Evolutionary conservation across 768 basidiomycete species (phyloP).

Genomic region (Leccinum rimulosum): DNA sequence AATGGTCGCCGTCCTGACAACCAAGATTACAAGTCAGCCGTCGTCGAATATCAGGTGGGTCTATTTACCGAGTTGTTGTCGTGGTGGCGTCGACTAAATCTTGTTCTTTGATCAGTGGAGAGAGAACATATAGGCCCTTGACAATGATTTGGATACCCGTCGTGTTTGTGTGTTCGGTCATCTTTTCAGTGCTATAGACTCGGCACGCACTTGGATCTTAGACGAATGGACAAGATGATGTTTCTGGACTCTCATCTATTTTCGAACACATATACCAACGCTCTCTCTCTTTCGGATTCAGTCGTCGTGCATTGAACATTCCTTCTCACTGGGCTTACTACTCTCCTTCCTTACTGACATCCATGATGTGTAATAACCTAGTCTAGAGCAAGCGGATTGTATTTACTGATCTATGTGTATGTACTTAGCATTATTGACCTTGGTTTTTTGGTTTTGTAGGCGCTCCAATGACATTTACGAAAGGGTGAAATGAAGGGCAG

Average conservation of each 20-base stretch:
- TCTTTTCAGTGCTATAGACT: constrained; percentile 15
- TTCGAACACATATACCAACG: not conserved
- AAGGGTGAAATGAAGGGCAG: not conserved
- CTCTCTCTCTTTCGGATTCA: not conserved
- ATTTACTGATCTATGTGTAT: not conserved
- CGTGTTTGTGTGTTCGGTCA: constrained; percentile 8
- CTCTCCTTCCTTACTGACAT: not conserved
- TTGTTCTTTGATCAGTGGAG: not conserved
- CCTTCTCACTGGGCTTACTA: not conserved
- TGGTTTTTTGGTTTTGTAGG: not conserved
- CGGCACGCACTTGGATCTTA: not conserved
- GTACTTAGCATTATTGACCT: not conserved
- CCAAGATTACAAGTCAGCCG: constrained; percentile 54
- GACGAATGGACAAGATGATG: not conserved
- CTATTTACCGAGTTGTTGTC: not conserved
- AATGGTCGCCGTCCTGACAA: constrained; percentile 73
- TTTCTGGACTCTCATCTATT: not conserved
- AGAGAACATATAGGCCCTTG: constrained; percentile 13
- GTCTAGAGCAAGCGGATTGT: not conserved
- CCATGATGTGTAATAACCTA: not conserved
- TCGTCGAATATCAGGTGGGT: constrained; percentile 24
- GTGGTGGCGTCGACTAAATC: constrained; percentile 1
- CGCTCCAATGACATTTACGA: not conserved
- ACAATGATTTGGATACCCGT: constrained; percentile 14
- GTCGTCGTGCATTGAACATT: not conserved